Percentiles rank a stretch among this genome's conserved stretches.
Evolutionary conservation across 2,329 filamentous ascomycete species (phyloP).

Genomic region (Alternaria gansuensis): DNA sequence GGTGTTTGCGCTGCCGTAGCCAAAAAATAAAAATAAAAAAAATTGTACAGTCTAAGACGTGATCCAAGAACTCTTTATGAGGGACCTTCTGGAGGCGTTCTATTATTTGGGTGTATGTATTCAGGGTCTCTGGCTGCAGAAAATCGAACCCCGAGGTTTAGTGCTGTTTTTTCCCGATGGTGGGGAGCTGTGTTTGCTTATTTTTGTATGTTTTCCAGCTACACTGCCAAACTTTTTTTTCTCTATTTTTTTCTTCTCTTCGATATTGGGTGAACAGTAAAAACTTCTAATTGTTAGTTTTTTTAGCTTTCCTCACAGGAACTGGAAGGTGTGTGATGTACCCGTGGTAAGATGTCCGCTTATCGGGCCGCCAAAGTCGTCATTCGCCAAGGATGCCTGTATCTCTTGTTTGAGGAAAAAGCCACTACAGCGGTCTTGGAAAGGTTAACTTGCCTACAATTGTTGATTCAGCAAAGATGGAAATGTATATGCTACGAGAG

Average conservation of each 20-base stretch:
- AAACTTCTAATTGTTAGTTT: neutral
- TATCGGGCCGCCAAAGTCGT: conserved; percentile 10
- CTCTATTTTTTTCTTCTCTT: neutral
- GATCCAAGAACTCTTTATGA: neutral
- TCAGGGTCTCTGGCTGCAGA: neutral
- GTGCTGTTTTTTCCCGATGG: conserved; percentile 3
- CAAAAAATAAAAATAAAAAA: no score
- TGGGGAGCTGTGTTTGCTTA: conserved; percentile 1
- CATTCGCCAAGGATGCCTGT: conserved; percentile 3
- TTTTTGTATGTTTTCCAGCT: neutral
- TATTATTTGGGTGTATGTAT: neutral
- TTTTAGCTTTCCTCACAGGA: neutral
- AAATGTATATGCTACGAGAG: neutral
- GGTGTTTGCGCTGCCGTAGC: neutral
- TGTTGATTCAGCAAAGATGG: neutral
- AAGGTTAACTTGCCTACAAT: neutral
- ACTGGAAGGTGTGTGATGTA: neutral
- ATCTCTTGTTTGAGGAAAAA: neutral
- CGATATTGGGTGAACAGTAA: neutral
- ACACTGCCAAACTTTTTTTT: neutral
- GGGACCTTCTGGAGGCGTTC: neutral
- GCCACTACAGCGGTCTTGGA: neutral
- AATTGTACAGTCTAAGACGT: neutral
- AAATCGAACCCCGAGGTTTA: neutral
- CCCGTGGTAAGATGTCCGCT: conserved; percentile 1